These are phyloP conservation scores for Pisolithus sp. DNA, from an alignment of 768 basidiomycete genomes.

Conservation along the genomic window DNA sequence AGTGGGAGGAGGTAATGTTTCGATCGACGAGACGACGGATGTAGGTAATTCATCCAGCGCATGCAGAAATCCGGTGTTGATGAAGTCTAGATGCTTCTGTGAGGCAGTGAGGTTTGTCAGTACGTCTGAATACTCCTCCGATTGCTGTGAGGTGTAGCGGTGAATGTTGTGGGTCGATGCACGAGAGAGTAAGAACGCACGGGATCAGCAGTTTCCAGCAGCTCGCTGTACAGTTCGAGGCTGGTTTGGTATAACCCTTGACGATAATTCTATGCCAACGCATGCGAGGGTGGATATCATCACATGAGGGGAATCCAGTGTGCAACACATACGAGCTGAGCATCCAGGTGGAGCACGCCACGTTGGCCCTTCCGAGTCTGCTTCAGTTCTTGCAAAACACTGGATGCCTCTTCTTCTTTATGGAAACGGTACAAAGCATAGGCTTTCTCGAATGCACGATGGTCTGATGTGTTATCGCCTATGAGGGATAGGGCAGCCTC, in stretches of 20 bases:
- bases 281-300: conserved; percentile 11
- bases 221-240: conserved; percentile 71
- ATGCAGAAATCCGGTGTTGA: conserved; percentile 60
- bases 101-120: conserved; percentile 80
- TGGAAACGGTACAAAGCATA: conserved; percentile 86
- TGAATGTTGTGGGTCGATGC: not conserved
- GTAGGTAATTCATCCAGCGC: conserved; percentile 56
- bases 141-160: conserved; percentile 42
- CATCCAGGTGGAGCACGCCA: conserved; percentile 74
- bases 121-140: conserved; percentile 85
- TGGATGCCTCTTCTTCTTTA: conserved; percentile 59
- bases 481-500: conserved; percentile 59
- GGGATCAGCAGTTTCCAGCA: conserved; percentile 71
- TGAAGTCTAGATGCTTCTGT: conserved; percentile 79
- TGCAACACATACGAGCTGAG: conserved; percentile 68
- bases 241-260: conserved; percentile 68
- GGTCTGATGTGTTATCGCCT: conserved; percentile 13
- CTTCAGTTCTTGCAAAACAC: conserved; percentile 46
- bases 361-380: conserved; percentile 41
- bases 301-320: conserved; percentile 12
- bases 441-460: conserved; percentile 57
- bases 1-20: conserved; percentile 56
- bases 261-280: conserved; percentile 58
- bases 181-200: conserved; percentile 40
- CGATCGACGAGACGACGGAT: conserved; percentile 45